Percentiles rank a stretch among this genome's conserved stretches.
Conservation (phyloP, 306 rosid species). For the Gynostemma pentaphyllum region DNA sequence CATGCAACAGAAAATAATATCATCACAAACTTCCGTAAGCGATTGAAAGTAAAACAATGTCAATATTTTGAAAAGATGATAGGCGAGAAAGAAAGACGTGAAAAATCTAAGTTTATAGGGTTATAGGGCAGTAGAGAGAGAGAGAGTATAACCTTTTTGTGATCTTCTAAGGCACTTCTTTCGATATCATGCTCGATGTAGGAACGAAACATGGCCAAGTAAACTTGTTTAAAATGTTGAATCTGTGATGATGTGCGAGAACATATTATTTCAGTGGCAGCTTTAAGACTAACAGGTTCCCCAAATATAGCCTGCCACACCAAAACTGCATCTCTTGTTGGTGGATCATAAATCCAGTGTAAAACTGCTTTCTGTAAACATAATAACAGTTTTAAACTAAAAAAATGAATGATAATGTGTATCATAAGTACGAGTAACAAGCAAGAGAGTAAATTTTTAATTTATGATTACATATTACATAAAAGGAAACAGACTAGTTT, state of each 20-base stretch:
- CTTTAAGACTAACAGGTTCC: conserved; percentile 24
- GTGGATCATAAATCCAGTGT: conserved; percentile 79
- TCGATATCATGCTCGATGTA: conserved; percentile 51
- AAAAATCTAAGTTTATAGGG: background rate
- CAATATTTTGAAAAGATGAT: no score
- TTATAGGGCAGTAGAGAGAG: background rate
- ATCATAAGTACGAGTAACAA: background rate
- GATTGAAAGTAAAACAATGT: background rate
- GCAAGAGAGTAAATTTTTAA: background rate
- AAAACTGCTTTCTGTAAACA: conserved; percentile 44
- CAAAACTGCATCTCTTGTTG: conserved; percentile 51
- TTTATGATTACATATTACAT: background rate
- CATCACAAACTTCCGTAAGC: background rate
- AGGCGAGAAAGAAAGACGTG: no score
- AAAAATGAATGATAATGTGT: background rate
- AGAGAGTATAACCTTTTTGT: conserved; percentile 39
- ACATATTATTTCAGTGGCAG: conserved; percentile 72
- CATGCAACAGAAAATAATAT: background rate
- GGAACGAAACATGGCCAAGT: conserved; percentile 33
- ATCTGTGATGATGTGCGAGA: conserved; percentile 66
- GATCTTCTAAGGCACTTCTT: conserved; percentile 42
- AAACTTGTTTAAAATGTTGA: conserved; percentile 53
- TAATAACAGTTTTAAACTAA: background rate
- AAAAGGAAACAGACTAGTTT: background rate
- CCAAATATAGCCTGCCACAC: conserved; percentile 29